Evolutionary conservation across 805 yeast genomes (phyloP).

Genomic region (Nakazawaea wickerhamii): DNA sequence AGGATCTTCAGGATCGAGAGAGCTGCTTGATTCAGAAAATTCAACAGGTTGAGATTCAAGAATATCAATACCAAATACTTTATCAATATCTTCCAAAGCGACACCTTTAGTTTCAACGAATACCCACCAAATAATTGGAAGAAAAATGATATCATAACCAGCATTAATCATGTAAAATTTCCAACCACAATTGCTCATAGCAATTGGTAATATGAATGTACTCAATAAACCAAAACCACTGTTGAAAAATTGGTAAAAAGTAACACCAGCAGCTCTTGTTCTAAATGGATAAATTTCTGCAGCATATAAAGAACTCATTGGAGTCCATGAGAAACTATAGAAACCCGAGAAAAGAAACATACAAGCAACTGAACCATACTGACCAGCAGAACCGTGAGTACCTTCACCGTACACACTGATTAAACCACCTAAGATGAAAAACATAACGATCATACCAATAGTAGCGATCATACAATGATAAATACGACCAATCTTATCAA

Average conservation of each 20-base stretch:
- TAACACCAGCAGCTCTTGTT: constrained; percentile 24
- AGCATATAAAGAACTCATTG: constrained; percentile 22
- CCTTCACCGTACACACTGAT: constrained; percentile 20
- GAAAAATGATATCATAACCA: constrained; percentile 19
- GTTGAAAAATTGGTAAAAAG: constrained; percentile 20
- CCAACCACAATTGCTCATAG: constrained; percentile 20
- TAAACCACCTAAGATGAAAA: constrained; percentile 23
- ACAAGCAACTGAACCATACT: constrained; percentile 21
- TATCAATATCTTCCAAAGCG: constrained; percentile 20
- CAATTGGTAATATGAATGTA: constrained; percentile 27
- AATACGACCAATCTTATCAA: constrained; percentile 23
- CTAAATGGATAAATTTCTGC: constrained; percentile 22
- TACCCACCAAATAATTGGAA: constrained; percentile 19
- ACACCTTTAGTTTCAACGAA: constrained; percentile 24
- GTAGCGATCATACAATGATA: constrained; percentile 20
- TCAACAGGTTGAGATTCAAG: neutral
- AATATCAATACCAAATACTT: neutral
- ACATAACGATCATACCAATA: constrained; percentile 20
- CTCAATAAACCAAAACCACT: constrained; percentile 22
- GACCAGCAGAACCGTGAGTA: constrained; percentile 15
- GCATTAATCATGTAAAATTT: constrained; percentile 22
- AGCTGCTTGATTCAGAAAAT: neutral
- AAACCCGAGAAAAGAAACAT: constrained; percentile 21
- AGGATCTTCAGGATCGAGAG: neutral
- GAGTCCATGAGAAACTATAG: constrained; percentile 23